Evolutionary conservation across 306 rosid genomes (phyloP), one percentile per base, ranked within the genome.

Genomic region (Gillenia trifoliata): DNA sequence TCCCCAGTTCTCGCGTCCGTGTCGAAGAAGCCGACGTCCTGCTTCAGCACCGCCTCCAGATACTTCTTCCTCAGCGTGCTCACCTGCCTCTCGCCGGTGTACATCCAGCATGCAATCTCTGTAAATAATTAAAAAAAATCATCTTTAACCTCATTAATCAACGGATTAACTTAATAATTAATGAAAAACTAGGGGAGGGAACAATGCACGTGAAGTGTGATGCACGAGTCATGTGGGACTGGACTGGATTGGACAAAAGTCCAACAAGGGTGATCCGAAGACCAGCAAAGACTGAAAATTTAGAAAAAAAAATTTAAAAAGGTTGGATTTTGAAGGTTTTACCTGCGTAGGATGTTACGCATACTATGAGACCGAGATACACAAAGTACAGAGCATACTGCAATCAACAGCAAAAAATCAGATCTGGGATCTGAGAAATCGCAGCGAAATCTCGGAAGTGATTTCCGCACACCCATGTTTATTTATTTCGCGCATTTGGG

Each of bases 21-120:
- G 75, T 95, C 99, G 68, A 90, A 95, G 86, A 95, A 95, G 6
- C 99, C 99, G 38, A 95, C 99, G 83, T 95, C 99, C 31, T 95
- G 99, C 83, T 86, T 92, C 17, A 95, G 85, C 71, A 95, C 99
- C 1, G 98, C 97, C 43, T 95, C 98, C 66, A 95, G 77, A 68
- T 95, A 95, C 87, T 92, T 95, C 88, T 95, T 95, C 61, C 99
- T 92, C 79, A 95, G 82, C 3, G 97, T 87, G 79, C 96, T 88
- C 80, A 85, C 98, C 76, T 95, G 99, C 33, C 99, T 90, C 80
- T 95, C 99, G 56, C 99, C 99, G 56, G 90, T 90, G 78, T 87
- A 92, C 99, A 95, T 95, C 99, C 99, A 95, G 66, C 99, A 95
- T 71, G 98, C 90, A 75, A 95, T 95, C 83, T 95, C 99, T 95